Percentiles rank a stretch among this genome's conserved stretches.
These are phyloP conservation scores for Cutaneotrichosporon curvatum DNA, from an alignment of 1,284 basidiomycete species.

Conservation along the genomic window DNA sequence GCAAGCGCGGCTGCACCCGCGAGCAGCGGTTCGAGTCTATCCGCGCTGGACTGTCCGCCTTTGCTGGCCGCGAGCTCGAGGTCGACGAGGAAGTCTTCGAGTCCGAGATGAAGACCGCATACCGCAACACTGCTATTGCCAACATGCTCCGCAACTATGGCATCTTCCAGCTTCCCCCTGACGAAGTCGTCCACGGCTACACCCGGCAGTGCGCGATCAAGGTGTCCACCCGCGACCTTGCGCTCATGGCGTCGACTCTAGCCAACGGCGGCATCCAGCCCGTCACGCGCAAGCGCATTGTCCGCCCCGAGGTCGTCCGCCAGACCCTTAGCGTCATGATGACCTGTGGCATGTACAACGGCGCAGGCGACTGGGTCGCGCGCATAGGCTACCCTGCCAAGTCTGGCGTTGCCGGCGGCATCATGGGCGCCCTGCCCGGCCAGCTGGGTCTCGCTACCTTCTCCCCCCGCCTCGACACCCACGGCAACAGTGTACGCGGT, in stretches of 20 bases:
- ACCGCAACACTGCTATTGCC: constrained; percentile 13
- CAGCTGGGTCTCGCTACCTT: constrained; percentile 16
- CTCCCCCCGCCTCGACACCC: constrained; percentile 12
- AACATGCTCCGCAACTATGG: constrained; percentile 18
- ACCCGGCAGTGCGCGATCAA: constrained; percentile 15
- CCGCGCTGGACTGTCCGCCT: constrained; percentile 8
- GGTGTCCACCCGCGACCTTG: constrained; percentile 15
- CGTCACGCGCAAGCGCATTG: constrained; percentile 11
- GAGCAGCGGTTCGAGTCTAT: constrained; percentile 11
- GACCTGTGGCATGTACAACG: constrained; percentile 18
- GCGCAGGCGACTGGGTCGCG: constrained; percentile 14
- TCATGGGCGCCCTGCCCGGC: constrained; percentile 14
- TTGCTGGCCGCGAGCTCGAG: constrained; percentile 13
- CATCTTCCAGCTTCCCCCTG: constrained; percentile 6
- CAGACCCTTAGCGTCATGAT: constrained; percentile 16
- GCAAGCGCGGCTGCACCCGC: not conserved
- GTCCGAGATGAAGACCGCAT: constrained; percentile 10
- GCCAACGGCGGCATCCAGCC: constrained; percentile 18
- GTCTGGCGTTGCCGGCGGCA: constrained; percentile 14
- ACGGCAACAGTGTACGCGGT: constrained; percentile 14
- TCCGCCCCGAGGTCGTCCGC: constrained; percentile 11
- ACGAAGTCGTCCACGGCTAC: constrained; percentile 10
- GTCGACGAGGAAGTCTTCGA: constrained; percentile 11
- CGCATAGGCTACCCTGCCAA: constrained; percentile 14
- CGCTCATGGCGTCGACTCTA: constrained; percentile 15